Evolutionary conservation across 768 basidiomycete species (phyloP).

Genomic region (Sarcomyxa edulis): DNA sequence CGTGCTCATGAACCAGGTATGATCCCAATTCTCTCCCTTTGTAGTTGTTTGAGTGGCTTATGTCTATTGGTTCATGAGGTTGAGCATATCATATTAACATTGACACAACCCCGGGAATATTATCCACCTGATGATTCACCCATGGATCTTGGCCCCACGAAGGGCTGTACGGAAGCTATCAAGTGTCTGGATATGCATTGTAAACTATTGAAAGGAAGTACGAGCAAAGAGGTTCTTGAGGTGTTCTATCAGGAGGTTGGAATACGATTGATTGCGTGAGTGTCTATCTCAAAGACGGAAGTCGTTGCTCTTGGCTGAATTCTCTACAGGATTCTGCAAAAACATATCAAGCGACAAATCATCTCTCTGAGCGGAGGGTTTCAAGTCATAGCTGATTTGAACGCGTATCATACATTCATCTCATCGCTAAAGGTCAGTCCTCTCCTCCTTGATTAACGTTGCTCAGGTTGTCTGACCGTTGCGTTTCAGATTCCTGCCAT

Average conservation of each 20-base stretch:
- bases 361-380: constrained; percentile 93
- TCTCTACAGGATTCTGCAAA: constrained; percentile 77
- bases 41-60: neutral
- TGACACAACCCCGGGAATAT: constrained; percentile 84
- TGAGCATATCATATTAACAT: constrained; percentile 84
- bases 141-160: constrained; percentile 80
- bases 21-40: constrained; percentile 7
- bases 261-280: constrained; percentile 78
- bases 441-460: neutral
- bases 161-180: constrained; percentile 87
- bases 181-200: constrained; percentile 88
- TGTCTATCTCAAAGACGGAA: no score
- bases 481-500: constrained; percentile 61
- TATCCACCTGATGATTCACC: constrained; percentile 79
- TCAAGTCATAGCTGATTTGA: constrained; percentile 93
- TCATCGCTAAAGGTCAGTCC: constrained; percentile 67
- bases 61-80: constrained; percentile 56
- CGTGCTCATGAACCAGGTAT: constrained; percentile 89
- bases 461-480: neutral
- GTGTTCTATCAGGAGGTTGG: constrained; percentile 99
- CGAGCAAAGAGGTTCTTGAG: constrained; percentile 93
- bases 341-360: constrained; percentile 96
- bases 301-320: no score
- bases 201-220: constrained; percentile 85
- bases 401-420: constrained; percentile 89